A percentile compares a stretch with the other conserved stretches of the same genome.
phyloP scores from a whole-genome alignment of 2,329 filamentous ascomycete genomes.

The Alternaria brassicicola region DNA sequence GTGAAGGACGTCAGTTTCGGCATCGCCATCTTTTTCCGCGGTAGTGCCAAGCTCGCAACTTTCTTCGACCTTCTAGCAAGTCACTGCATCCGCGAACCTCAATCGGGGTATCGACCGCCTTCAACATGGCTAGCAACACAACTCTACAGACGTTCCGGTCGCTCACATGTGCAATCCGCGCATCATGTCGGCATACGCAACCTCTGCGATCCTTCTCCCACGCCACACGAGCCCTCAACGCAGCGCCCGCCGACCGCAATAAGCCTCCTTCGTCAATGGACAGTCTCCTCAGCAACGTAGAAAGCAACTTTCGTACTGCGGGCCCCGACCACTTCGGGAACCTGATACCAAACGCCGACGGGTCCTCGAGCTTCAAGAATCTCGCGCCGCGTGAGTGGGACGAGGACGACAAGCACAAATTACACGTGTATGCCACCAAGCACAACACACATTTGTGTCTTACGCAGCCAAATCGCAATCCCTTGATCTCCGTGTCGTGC shows the following conservation, averaged over 20 bases:
- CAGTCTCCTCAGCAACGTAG: constrained; percentile 24
- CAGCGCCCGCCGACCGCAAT: constrained; percentile 12
- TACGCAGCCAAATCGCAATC: constrained; percentile 77
- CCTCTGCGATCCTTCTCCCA: constrained; percentile 45
- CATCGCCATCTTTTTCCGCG: constrained; percentile 34
- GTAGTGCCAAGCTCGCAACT: constrained; percentile 23
- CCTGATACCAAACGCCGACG: constrained; percentile 26
- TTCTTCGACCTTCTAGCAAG: constrained; percentile 28
- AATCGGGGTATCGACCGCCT: constrained; percentile 19
- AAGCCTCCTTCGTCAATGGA: constrained; percentile 18
- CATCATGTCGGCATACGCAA: constrained; percentile 46
- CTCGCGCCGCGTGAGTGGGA: constrained; percentile 35
- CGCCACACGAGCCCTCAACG: constrained; percentile 27
- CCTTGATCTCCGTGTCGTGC: constrained; percentile 78
- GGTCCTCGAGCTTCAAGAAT: constrained; percentile 16
- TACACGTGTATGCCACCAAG: constrained; percentile 85
- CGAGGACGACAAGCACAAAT: constrained; percentile 71
- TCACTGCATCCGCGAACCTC: constrained; percentile 13
- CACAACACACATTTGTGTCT: constrained; percentile 97
- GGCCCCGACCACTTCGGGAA: constrained; percentile 19
- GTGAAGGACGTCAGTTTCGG: constrained; percentile 26
- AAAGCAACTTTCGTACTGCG: constrained; percentile 23
- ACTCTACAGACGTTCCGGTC: constrained; percentile 38
- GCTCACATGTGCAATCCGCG: constrained; percentile 44
- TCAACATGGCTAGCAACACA: constrained; percentile 35